Conservation (phyloP, 202 grass and related monocot species). For the Bolboschoenoplectus hybrid region DNA sequence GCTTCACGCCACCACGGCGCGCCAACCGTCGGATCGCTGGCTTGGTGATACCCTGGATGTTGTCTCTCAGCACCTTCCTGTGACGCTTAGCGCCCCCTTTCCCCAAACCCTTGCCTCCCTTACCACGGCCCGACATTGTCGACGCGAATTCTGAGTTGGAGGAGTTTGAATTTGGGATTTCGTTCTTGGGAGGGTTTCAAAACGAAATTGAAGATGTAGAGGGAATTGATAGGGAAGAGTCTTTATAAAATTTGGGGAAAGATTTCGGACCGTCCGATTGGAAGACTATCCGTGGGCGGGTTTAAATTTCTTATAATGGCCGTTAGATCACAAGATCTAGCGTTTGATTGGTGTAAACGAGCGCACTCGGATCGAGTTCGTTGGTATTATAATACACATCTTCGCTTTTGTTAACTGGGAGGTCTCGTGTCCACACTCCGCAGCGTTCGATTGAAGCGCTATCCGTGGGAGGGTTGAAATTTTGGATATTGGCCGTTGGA, state of each 20-base stretch:
- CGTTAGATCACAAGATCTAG: neutral
- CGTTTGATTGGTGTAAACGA: neutral
- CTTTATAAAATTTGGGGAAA: constrained; percentile 25
- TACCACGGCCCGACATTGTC: constrained; percentile 68
- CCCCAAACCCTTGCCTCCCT: constrained; percentile 90
- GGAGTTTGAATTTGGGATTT: neutral
- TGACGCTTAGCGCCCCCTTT: constrained; percentile 95
- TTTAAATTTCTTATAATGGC: neutral
- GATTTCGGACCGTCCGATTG: constrained; percentile 7
- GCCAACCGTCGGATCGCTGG: constrained; percentile 83
- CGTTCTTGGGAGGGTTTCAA: neutral
- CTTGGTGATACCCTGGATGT: constrained; percentile 98
- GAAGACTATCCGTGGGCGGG: constrained; percentile 18
- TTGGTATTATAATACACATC: neutral
- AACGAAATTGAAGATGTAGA: neutral
- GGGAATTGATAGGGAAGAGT: neutral
- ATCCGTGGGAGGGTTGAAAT: constrained; percentile 6
- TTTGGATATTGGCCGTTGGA: constrained; percentile 24
- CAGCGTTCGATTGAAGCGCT: constrained; percentile 21
- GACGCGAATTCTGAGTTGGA: neutral
- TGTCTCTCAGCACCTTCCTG: constrained; percentile 85
- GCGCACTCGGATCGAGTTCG: neutral
- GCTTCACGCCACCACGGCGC: constrained; percentile 78
- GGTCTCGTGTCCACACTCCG: neutral
- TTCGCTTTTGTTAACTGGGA: neutral